Base-by-base conservation (phyloP, 225 moss, liverwort and hornwort genomes). In the Pseudoscleropodium purum region DNA sequence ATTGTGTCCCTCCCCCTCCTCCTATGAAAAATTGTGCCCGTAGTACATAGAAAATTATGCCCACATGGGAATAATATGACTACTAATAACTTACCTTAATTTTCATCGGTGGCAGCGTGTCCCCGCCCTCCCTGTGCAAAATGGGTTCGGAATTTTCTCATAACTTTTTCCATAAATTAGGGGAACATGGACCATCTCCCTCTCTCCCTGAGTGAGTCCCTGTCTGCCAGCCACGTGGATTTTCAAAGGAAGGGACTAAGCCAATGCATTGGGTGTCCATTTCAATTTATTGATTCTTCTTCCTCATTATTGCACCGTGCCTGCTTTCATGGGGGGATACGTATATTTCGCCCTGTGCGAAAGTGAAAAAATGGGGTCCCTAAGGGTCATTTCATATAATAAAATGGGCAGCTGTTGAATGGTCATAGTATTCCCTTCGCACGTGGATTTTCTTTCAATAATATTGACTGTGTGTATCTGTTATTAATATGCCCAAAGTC, bases 151-250 rank as follows among this genome's bases (percentile, higher is more conserved):
- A 61, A 61, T 41, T 6, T 61, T 61, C 43, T 13, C 31, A 41
- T 12, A 39, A 33, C 33, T 6, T 33, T 2, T 27, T 73, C 43
- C 73, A 9, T 2, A 34, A 34, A 25, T 15, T 3, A 15, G n/a
- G 37, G 56, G 13, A 56, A 26, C 56, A 56, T 16, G 52, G 24
- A 54, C 37, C 23, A 25, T 24, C 37, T 54, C 16, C 52, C 52
- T 14, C 15, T 16, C 21, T 59, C 57, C 57, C 57, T 57, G 59
- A 23, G 21, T 21, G n/a, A 79, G 79, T 79, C n/a, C n/a, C 95
- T 60, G 75, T 93, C 15, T 96, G 96, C 63, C 86, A 96, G 81
- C 94, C 97, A 66, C 94, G 94, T 88, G 96, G 95, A 33, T 20
- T 70, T 97, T 89, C 72, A 91, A 95, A 66, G 76, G 59, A 91